These are phyloP conservation scores for Colletotrichum liriopes DNA, from an alignment of 2,329 filamentous ascomycete genomes.

Conservation along the genomic window DNA sequence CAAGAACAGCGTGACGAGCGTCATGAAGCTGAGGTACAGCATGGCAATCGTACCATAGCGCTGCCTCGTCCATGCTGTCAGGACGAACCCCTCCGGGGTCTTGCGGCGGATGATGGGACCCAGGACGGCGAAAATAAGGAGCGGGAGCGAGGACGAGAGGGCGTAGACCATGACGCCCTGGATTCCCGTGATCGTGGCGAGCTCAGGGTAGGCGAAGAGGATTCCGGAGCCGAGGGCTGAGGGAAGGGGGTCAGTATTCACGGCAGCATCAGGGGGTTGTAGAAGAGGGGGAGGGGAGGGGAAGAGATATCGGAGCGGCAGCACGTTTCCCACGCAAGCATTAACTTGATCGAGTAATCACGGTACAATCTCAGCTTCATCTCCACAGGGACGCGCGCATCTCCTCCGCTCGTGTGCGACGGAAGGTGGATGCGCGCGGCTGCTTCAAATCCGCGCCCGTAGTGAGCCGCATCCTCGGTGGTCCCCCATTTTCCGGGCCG, in stretches of 20 bases:
- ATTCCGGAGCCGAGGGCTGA: conserved; percentile 88
- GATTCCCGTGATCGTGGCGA: conserved; percentile 83
- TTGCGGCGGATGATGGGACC: conserved; percentile 85
- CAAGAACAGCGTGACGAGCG: conserved; percentile 84
- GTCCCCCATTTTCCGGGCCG: background rate
- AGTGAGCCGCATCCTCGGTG: conserved; percentile 78
- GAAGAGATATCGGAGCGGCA: conserved; percentile 78
- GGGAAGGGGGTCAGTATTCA: conserved; percentile 59
- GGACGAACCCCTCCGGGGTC: conserved; percentile 86
- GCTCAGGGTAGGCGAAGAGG: conserved; percentile 85
- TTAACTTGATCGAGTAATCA: conserved; percentile 98
- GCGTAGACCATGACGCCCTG: conserved; percentile 86
- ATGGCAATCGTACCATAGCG: conserved; percentile 80
- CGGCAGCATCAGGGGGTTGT: conserved; percentile 42
- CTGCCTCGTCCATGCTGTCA: conserved; percentile 88
- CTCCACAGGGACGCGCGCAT: conserved; percentile 56
- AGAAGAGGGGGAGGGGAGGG: conserved; percentile 47
- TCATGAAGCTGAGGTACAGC: conserved; percentile 83
- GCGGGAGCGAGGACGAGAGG: conserved; percentile 78
- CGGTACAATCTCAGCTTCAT: conserved; percentile 96
- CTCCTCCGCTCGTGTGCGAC: conserved; percentile 52
- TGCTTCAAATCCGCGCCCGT: conserved; percentile 82
- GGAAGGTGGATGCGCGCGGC: conserved; percentile 67
- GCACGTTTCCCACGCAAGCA: conserved; percentile 98
- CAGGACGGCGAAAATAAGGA: conserved; percentile 81